Evolutionary conservation across 208 protist species (phyloP).

Genomic region (Leishmania braziliensis): DNA sequence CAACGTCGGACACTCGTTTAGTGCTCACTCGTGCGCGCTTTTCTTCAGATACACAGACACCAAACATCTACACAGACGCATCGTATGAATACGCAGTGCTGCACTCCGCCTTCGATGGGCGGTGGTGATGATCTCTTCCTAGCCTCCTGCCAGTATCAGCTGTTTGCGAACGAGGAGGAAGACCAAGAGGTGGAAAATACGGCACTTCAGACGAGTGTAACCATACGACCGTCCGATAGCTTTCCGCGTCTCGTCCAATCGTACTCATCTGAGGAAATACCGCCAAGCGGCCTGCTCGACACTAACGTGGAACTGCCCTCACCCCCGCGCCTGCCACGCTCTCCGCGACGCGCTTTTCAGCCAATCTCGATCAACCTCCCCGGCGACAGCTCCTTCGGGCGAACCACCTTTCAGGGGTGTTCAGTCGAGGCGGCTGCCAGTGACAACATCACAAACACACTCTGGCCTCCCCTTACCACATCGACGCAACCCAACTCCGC

Average conservation of each 20-base stretch:
- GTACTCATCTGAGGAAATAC: slow-evolving; percentile 13
- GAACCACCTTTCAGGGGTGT: slow-evolving; percentile 17
- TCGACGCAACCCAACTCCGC: neutral
- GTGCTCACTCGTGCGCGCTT: neutral
- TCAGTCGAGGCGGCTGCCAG: slow-evolving; percentile 4
- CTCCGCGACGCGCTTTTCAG: slow-evolving; percentile 30
- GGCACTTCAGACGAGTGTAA: slow-evolving; percentile 14
- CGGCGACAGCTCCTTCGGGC: slow-evolving; percentile 14
- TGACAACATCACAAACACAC: slow-evolving; percentile 13
- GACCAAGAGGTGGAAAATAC: neutral
- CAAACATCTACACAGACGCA: neutral
- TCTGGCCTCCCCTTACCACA: slow-evolving; percentile 6
- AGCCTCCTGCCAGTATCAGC: slow-evolving; percentile 29
- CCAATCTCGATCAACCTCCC: slow-evolving; percentile 27
- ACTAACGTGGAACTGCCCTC: slow-evolving; percentile 15
- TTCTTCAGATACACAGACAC: neutral
- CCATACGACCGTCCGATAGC: slow-evolving; percentile 30
- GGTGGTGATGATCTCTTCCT: slow-evolving; percentile 15
- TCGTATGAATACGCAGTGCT: slow-evolving; percentile 26
- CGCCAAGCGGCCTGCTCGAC: slow-evolving; percentile 14
- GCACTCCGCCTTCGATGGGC: slow-evolving; percentile 26
- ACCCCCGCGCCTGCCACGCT: slow-evolving; percentile 14
- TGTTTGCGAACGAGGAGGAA: slow-evolving; percentile 30
- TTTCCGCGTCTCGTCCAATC: slow-evolving; percentile 18
- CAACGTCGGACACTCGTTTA: neutral